Evolutionary conservation across 2,329 filamentous ascomycete genomes (phyloP).

Genomic region (Penicillium expansum): DNA sequence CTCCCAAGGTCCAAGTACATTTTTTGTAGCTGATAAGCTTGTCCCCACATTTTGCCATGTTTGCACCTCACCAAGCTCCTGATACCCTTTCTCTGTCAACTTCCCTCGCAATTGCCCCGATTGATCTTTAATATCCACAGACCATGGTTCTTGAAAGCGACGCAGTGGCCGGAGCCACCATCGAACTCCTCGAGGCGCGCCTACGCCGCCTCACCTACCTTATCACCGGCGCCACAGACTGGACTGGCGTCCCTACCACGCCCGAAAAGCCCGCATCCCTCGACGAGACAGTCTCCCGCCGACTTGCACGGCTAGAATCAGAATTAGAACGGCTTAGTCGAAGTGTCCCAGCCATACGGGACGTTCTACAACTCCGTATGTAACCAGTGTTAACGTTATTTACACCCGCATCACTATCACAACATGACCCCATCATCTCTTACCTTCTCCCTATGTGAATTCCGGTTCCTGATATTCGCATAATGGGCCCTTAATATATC

Average conservation of each 20-base stretch:
- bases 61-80: conserved; percentile 19
- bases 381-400: not conserved
- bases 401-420: not conserved
- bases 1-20: not conserved
- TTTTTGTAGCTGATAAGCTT: conserved; percentile 3
- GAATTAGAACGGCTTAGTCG: conserved; percentile 40
- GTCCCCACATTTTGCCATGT: conserved; percentile 25
- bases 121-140: not conserved
- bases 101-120: not conserved
- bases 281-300: conserved; percentile 41
- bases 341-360: conserved; percentile 39
- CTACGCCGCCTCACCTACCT: conserved; percentile 47
- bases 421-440: not conserved
- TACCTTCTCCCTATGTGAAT: not conserved
- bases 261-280: conserved; percentile 34
- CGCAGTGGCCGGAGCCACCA: conserved; percentile 39
- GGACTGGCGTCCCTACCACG: conserved; percentile 39
- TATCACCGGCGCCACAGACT: conserved; percentile 42
- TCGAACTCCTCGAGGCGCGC: conserved; percentile 46
- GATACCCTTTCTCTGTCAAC: not conserved
- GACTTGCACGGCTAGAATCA: conserved; percentile 39
- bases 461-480: not conserved
- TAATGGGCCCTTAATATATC: not conserved
- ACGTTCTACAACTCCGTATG: conserved; percentile 45
- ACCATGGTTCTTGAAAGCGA: conserved; percentile 37